These are phyloP conservation scores for Aspergillus caelatus DNA, from an alignment of 2,329 filamentous ascomycete species.

Conservation along the genomic window DNA sequence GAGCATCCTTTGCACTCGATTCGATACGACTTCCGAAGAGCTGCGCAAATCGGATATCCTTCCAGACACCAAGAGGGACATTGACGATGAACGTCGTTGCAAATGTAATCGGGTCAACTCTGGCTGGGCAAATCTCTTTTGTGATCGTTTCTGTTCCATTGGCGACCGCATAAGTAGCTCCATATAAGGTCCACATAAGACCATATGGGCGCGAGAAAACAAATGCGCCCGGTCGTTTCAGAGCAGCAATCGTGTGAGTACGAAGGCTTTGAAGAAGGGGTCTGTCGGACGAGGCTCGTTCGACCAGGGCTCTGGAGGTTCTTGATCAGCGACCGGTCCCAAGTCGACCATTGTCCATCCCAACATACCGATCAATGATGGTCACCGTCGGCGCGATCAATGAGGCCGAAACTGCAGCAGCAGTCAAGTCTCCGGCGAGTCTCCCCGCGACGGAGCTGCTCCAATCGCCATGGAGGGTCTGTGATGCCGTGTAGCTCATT, in stretches of 20 bases:
- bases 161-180: constrained; percentile 80
- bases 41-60: constrained; percentile 56
- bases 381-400: constrained; percentile 30
- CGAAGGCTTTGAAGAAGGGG: constrained; percentile 26
- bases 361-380: constrained; percentile 31
- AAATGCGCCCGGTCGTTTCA: constrained; percentile 29
- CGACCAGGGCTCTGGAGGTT: constrained; percentile 26
- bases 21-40: constrained; percentile 59
- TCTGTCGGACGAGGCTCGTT: constrained; percentile 26
- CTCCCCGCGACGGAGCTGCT: neutral
- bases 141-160: constrained; percentile 77
- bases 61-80: constrained; percentile 34
- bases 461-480: neutral
- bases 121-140: constrained; percentile 58
- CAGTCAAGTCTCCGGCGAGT: constrained; percentile 28
- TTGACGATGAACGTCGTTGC: constrained; percentile 55
- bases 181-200: constrained; percentile 64
- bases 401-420: constrained; percentile 28
- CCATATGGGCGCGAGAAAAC: constrained; percentile 41
- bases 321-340: neutral
- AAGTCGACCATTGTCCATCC: no score
- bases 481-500: neutral
- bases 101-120: constrained; percentile 63
- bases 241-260: constrained; percentile 22
- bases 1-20: neutral